Evolutionary conservation across 352 stramenopile species (phyloP).

Genomic region (Phytophthora sp.): DNA sequence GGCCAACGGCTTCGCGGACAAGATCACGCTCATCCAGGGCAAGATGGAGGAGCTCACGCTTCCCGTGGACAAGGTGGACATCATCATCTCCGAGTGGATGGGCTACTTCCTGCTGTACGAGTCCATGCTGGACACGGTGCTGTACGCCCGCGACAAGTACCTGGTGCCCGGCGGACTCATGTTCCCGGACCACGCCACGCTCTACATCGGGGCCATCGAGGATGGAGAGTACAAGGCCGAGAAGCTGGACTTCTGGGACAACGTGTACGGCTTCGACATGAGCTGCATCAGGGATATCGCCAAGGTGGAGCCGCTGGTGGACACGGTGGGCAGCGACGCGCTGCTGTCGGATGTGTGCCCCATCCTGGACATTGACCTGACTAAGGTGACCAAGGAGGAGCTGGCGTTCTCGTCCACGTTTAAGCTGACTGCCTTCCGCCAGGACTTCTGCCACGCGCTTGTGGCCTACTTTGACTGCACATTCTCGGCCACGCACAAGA

Average conservation of each 20-base stretch:
- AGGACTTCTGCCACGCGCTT: constrained; percentile 97
- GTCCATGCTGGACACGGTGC: constrained; percentile 97
- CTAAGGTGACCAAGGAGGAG: constrained; percentile 94
- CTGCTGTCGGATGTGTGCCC: constrained; percentile 92
- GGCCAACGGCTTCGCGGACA: constrained; percentile 93
- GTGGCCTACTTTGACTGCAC: constrained; percentile 99
- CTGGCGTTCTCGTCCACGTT: constrained; percentile 94
- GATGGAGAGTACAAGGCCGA: constrained; percentile 95
- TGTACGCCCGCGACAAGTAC: constrained; percentile 97
- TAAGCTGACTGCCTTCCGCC: constrained; percentile 88
- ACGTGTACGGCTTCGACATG: constrained; percentile 99
- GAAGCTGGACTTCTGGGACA: constrained; percentile 98
- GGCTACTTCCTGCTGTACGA: constrained; percentile 98
- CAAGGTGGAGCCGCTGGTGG: constrained; percentile 97
- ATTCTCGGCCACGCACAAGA: constrained; percentile 96
- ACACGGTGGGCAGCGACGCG: constrained; percentile 94
- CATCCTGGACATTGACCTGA: constrained; percentile 94
- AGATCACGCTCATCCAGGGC: constrained; percentile 95
- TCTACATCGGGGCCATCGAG: constrained; percentile 96
- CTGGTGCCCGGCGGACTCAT: constrained; percentile 93
- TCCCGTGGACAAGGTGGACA: constrained; percentile 94
- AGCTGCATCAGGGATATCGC: constrained; percentile 97
- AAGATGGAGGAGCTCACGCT: constrained; percentile 94
- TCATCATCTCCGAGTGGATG: constrained; percentile 99
- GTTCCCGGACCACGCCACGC: constrained; percentile 96